Evolutionary conservation across 1,284 basidiomycete genomes (phyloP).

Genomic region (Xanthoconium separans): DNA sequence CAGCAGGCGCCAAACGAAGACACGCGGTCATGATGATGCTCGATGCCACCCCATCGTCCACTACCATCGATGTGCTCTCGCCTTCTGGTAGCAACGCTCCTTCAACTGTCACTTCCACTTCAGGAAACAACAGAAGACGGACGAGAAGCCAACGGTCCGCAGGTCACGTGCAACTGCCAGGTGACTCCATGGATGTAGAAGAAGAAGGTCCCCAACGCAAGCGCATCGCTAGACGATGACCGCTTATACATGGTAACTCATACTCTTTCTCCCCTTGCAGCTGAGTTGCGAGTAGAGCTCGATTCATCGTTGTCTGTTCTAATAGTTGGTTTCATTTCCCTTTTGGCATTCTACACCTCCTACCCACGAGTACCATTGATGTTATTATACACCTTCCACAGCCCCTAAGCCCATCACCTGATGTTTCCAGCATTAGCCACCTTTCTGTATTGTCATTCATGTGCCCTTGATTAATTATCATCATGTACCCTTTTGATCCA

Average conservation of each 20-base stretch:
- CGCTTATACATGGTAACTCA: slow-evolving; percentile 2
- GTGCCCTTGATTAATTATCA: slow-evolving; percentile 15
- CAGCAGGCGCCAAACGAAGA: slow-evolving; percentile 46
- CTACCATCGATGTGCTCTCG: slow-evolving; percentile 24
- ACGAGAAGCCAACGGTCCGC: slow-evolving; percentile 44
- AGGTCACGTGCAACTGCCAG: slow-evolving; percentile 35
- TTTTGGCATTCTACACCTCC: slow-evolving; percentile 4
- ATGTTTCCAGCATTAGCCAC: slow-evolving; percentile 4
- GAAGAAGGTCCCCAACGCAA: slow-evolving; percentile 60
- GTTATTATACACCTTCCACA: slow-evolving; percentile 18
- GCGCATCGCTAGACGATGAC: slow-evolving; percentile 48
- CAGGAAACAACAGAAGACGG: slow-evolving; percentile 38
- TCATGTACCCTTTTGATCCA: slow-evolving; percentile 11
- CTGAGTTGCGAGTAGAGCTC: slow-evolving; percentile 4
- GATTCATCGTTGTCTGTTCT: slow-evolving; percentile 7
- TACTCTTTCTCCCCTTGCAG: not conserved
- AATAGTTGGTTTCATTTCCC: slow-evolving; percentile 2
- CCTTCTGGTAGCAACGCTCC: slow-evolving; percentile 21
- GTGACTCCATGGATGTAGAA: slow-evolving; percentile 59
- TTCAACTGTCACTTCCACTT: slow-evolving; percentile 15
- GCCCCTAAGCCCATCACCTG: slow-evolving; percentile 2
- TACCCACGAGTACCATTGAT: slow-evolving; percentile 9
- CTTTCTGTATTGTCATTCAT: slow-evolving; percentile 14
- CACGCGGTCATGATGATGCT: slow-evolving; percentile 67
- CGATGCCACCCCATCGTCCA: slow-evolving; percentile 39